Percentiles rank a stretch among this genome's conserved stretches.
Evolutionary conservation across 2,329 filamentous ascomycete genomes (phyloP).

Genomic region (Aspergillus texensis): DNA sequence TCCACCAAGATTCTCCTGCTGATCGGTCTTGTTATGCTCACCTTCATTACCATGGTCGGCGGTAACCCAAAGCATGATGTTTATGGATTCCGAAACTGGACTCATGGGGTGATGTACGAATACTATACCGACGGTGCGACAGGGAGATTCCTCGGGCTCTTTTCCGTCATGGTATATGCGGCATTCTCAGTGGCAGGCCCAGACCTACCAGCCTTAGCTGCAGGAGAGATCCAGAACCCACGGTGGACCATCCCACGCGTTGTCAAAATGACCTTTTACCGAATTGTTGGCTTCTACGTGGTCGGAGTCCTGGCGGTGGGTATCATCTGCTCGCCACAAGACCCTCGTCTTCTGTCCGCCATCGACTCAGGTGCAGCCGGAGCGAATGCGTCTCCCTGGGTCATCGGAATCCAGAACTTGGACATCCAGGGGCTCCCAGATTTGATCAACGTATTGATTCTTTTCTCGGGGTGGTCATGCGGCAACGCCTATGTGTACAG

Average conservation of each 20-base stretch:
- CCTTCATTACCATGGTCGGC: constrained; percentile 79
- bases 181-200: constrained; percentile 66
- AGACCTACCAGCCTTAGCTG: constrained; percentile 61
- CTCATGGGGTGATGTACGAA: constrained; percentile 64
- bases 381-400: constrained; percentile 70
- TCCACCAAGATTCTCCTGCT: constrained; percentile 71
- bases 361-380: constrained; percentile 60
- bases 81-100: constrained; percentile 71
- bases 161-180: constrained; percentile 70
- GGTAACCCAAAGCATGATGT: constrained; percentile 71
- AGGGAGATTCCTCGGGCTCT: constrained; percentile 71
- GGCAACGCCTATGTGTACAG: constrained; percentile 67
- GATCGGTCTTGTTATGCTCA: constrained; percentile 69
- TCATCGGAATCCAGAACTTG: constrained; percentile 70
- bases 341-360: constrained; percentile 61
- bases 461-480: constrained; percentile 70
- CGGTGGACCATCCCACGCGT: constrained; percentile 70
- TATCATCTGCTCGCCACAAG: constrained; percentile 68
- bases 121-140: constrained; percentile 65
- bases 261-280: constrained; percentile 75
- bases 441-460: constrained; percentile 73
- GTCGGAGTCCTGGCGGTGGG: constrained; percentile 70
- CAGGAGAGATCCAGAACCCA: constrained; percentile 70
- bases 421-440: constrained; percentile 67
- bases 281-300: constrained; percentile 75